phyloP scores from a whole-genome alignment of 116 monocot species.

The Iris pallida region DNA sequence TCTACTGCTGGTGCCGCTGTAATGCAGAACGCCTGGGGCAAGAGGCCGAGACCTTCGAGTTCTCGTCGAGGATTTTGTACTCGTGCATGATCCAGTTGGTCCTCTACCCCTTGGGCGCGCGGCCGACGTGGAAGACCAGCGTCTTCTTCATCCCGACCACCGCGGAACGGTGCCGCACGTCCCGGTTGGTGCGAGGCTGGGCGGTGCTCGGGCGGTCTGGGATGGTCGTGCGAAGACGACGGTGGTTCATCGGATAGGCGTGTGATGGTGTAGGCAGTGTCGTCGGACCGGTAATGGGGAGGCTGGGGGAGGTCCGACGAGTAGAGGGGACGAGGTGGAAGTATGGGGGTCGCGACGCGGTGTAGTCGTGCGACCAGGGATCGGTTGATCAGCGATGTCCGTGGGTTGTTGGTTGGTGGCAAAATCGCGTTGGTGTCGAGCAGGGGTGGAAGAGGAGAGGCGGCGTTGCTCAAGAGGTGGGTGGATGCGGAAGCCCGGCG shows the following conservation, averaged over 20 bases:
- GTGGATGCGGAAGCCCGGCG: conserved; percentile 85
- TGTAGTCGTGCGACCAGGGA: no score
- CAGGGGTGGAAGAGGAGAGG: conserved; percentile 34
- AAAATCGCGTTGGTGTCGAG: conserved; percentile 66
- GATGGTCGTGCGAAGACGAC: no score
- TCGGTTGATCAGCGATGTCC: no score
- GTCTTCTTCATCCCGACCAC: conserved; percentile 85
- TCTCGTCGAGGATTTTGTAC: conserved; percentile 62
- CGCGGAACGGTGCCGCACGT: conserved; percentile 35
- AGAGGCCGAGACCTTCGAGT: neutral
- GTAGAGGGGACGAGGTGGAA: conserved; percentile 63
- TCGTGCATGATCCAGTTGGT: conserved; percentile 99
- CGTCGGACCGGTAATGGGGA: conserved; percentile 66
- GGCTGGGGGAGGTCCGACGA: conserved; percentile 67
- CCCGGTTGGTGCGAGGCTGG: conserved; percentile 57
- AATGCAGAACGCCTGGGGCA: no score
- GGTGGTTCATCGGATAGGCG: no score
- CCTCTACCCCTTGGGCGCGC: conserved; percentile 62
- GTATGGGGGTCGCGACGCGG: no score
- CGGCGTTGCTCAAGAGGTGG: conserved; percentile 54
- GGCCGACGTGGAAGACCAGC: conserved; percentile 70
- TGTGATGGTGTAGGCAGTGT: no score
- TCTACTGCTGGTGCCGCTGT: no score
- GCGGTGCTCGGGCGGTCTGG: conserved; percentile 62
- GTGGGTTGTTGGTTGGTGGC: no score